Base-by-base conservation (phyloP, 2,329 filamentous ascomycete species). In the Colletotrichum ledebouriae region DNA sequence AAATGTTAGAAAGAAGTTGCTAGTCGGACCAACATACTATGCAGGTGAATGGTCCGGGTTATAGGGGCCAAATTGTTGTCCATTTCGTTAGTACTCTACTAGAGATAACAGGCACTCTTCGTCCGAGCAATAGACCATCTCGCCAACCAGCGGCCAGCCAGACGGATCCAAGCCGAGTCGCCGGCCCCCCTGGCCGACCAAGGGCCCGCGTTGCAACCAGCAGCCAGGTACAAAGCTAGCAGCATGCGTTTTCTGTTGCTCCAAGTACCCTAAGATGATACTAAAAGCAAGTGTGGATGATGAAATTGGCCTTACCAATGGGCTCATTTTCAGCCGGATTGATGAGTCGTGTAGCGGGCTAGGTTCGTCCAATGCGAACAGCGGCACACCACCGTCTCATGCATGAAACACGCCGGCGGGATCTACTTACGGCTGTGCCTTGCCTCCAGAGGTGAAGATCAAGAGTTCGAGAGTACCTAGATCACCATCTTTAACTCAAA, bases 341-440 rank as follows among this genome's bases (percentile, higher is more conserved):
- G 25, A 20, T 39, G 59, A 34, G 42, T 49, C 57, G 59, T 37
- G 59, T 52, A 50, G 50, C 63, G 39, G 50, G 50, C 59, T 57
- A 58, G 59, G 59, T 63, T 67, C 63, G 15, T 67, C 59, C 44
- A 52, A 62, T 67, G 63, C 42, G 59, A 57, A 63, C 50, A 17
- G 42, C 29, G 57, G 53, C 42, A 63, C 42, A 37, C 52, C 56
- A 22, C 37, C 25, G 33, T 25, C 15, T 49, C 22, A 53, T 44
- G 55, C 62, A 64, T 17, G 22, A 52, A 39, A 15, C 13, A 10
- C 37, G n/a, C 15, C 34, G 34, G 44, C n/a, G 20, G 25, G 44
- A 22, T 50, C 44, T 64, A 3, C 44, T 37, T 22, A 47, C 25
- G 39, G 33, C 41, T 7, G 17, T 34, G 37, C 20, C 15, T 37